phyloP scores from a whole-genome alignment of 2,329 filamentous ascomycete species.

The Xylariales sp. region DNA sequence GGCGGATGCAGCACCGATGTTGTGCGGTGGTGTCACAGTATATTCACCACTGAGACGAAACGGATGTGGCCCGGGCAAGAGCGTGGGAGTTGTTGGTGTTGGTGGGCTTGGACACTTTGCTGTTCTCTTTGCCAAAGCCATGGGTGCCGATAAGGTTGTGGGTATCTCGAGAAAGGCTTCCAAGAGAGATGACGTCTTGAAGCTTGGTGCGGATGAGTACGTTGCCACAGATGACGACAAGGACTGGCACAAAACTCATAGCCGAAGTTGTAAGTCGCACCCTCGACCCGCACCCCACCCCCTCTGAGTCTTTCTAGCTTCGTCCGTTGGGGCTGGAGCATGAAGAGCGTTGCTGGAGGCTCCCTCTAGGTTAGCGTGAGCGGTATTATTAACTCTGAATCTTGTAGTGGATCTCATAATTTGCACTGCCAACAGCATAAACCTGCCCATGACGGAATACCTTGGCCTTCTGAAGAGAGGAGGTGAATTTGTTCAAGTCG shows the following conservation, averaged over 20 bases:
- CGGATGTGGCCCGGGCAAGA: slow-evolving; percentile 74
- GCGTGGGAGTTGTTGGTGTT: slow-evolving; percentile 74
- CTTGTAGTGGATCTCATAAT: slow-evolving; percentile 66
- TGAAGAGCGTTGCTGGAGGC: too few species aligned
- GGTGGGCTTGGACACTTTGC: slow-evolving; percentile 78
- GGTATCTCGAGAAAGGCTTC: slow-evolving; percentile 65
- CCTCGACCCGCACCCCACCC: neutral
- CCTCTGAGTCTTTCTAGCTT: neutral
- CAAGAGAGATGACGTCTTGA: slow-evolving; percentile 66
- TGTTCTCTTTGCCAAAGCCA: slow-evolving; percentile 74
- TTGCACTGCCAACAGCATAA: slow-evolving; percentile 62
- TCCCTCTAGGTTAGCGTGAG: neutral
- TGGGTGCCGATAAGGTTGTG: slow-evolving; percentile 71
- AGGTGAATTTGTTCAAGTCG: slow-evolving; percentile 74
- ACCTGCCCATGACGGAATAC: slow-evolving; percentile 73
- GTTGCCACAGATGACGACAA: slow-evolving; percentile 60
- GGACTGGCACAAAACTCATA: slow-evolving; percentile 66
- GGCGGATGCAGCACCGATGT: slow-evolving; percentile 68
- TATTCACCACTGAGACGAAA: slow-evolving; percentile 72
- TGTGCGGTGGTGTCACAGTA: slow-evolving; percentile 77
- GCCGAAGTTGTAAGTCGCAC: slow-evolving; percentile 49
- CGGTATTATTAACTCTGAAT: slow-evolving; percentile 3
- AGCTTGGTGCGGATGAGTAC: slow-evolving; percentile 67
- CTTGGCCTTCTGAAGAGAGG: slow-evolving; percentile 68
- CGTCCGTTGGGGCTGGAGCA: neutral